Conservation (phyloP, 1,139 yeast genomes). For the Hanseniaspora sp. region DNA sequence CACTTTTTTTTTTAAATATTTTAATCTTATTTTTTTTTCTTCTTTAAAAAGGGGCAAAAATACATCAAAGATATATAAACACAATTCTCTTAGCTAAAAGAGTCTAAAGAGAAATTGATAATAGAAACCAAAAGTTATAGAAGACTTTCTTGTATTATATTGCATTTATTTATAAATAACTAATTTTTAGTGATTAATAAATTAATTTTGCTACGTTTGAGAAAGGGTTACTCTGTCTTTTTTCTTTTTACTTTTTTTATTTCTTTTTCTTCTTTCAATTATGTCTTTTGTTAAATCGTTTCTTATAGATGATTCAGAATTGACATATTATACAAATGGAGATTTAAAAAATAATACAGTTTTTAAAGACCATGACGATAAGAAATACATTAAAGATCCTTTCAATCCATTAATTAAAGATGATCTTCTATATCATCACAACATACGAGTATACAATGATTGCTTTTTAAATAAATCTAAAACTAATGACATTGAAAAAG, state of each 20-base stretch:
- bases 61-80: too few relatives aligned
- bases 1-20: too few relatives aligned
- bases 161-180: too few relatives aligned
- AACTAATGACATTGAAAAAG: background rate
- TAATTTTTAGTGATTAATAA: too few relatives aligned
- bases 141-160: too few relatives aligned
- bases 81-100: too few relatives aligned
- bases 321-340: background rate
- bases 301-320: background rate
- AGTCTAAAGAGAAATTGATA: too few relatives aligned
- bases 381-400: constrained; percentile 6
- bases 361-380: constrained; percentile 1
- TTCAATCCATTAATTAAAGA: constrained; percentile 10
- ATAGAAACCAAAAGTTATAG: too few relatives aligned
- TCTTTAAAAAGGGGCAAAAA: too few relatives aligned
- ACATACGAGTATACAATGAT: background rate
- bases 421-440: constrained; percentile 6
- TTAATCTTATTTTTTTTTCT: too few relatives aligned
- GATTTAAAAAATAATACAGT: background rate
- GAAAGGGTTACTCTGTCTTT: background rate
- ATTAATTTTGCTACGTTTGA: too few relatives aligned
- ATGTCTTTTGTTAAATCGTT: background rate
- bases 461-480: background rate
- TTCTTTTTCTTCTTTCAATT: background rate
- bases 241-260: too few relatives aligned